Base-by-base conservation (phyloP, 768 basidiomycete genomes). In the Amanita brunnescens region DNA sequence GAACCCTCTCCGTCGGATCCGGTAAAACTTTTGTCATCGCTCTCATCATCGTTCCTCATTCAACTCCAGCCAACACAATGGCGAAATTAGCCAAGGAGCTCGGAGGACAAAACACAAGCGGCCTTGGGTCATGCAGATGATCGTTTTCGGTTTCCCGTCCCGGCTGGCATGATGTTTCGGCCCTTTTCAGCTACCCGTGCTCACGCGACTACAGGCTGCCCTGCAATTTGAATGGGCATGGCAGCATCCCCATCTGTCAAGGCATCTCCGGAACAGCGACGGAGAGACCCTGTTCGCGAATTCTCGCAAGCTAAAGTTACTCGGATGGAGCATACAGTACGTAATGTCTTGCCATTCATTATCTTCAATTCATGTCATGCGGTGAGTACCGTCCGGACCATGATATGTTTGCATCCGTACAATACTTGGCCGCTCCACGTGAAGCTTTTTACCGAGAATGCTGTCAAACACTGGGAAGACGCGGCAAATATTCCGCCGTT, bases 81-180 rank as follows among this genome's bases (percentile, higher is more conserved):
- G 88, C 24, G 80, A 85, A 63, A 64, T 90, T 50, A 67, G 74
- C 0, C 77, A 79, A 59, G 89, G 89, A 14, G 89, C 87, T 8
- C 73, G 70, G 64, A 85, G 78, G 64, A 91, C 88, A 0, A 67
- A 65, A 39, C 57, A 67, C 21, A 75, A 76, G 41, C 64, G 85
- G 21, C 85, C 85, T 37, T 91, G 87, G 88, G 74, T 80, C 9
- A 90, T 92, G 87, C 81, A 85, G 53, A 83, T 91, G 82, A 83
- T 91, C 33, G 83, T 91, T 1, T 76, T 87, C 61, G 90, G 89
- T 4, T 91, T 92, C 58, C 87, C 88, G 0, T 87, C 84, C 51
- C 81, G 79, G 62, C 64, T 76, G 39, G 75, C 74, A 53, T 35
- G 66, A 53, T 39, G 40, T 29, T 9, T 9, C 39, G 26, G 26